Conservation (phyloP, 345 rosid genomes). For the Sisymbrium altissimum region DNA sequence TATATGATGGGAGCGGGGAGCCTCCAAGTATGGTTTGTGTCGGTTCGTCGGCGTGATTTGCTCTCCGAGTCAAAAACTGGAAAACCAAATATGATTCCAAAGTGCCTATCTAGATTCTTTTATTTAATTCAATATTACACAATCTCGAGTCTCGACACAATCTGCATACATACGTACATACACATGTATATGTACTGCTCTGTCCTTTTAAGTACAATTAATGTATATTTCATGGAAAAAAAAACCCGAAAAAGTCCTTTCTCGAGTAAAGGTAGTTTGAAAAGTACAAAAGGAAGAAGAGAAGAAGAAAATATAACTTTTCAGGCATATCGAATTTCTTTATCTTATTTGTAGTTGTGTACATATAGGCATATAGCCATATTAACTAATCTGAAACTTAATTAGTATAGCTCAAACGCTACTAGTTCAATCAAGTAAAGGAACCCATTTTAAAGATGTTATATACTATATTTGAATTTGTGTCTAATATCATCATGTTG, state of each 20-base stretch:
- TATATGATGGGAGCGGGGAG: background rate
- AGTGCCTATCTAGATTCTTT: slow-evolving; percentile 7
- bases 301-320: background rate
- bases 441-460: background rate
- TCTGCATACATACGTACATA: background rate
- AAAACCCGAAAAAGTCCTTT: background rate
- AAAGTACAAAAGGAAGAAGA: background rate
- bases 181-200: background rate
- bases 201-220: slow-evolving; percentile 14
- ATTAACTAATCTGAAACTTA: background rate
- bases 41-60: slow-evolving; percentile 23
- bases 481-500: background rate
- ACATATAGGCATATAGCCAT: background rate
- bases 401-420: background rate
- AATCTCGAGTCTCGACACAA: background rate
- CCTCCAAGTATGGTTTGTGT: background rate
- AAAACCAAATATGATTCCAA: slow-evolving; percentile 7
- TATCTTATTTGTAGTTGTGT: background rate
- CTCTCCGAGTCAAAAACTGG: background rate
- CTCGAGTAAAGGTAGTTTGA: background rate
- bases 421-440: background rate
- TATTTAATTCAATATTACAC: background rate
- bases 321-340: background rate
- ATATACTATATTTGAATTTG: background rate
- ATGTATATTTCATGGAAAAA: background rate